Evolutionary conservation across 495 filamentous ascomycete species (phyloP), one percentile per base, ranked within the genome.

Genomic region (Penicillium crystallinum): DNA sequence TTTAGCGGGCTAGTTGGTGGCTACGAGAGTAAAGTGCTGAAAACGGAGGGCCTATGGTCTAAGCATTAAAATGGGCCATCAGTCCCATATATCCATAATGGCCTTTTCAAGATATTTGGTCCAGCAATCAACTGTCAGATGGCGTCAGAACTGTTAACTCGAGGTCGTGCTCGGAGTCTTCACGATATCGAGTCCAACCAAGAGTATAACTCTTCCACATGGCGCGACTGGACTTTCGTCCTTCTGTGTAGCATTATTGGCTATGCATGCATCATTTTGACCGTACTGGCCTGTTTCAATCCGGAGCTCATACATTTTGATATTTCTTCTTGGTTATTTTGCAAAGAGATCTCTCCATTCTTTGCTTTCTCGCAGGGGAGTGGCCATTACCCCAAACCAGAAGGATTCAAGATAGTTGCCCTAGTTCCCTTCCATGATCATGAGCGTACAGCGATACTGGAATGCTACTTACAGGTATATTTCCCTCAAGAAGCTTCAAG

Each of bases 381-480:
- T 8, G 61, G 53, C 4, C 55, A 61, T 47, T 73, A 69, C 47
- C 53, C 66, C 27, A 80, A 79, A 51, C 75, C 76, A 3, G 45
- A 54, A 9, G 68, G 62, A 3, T 59, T 80, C 21, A 70, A 71
- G 25, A 64, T 81, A 35, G 66, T 79, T 41, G 79, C 70, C 15
- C 52, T 81, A 38, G 71, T 82, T 19, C 78, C 78, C 27, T 79
- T 78, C 56, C 71, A 67, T 42, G 55, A 72, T 38, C 64, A 66
- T 55, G 67, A 75, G 52, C 67, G 64, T 6, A 77, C 77, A 15
- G 66, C 67, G 11, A 75, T 81, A 34, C 55, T 82, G 31, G 74
- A 81, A 40, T 81, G 79, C 53, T 82, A 82, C 53, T 52, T 82
- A 23, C 69, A 64, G 55, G 71, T 73, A 38, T 48, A 65, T 7